Conservation (phyloP, 441 rosid species). For the Pelargonium cotyledonis region DNA sequence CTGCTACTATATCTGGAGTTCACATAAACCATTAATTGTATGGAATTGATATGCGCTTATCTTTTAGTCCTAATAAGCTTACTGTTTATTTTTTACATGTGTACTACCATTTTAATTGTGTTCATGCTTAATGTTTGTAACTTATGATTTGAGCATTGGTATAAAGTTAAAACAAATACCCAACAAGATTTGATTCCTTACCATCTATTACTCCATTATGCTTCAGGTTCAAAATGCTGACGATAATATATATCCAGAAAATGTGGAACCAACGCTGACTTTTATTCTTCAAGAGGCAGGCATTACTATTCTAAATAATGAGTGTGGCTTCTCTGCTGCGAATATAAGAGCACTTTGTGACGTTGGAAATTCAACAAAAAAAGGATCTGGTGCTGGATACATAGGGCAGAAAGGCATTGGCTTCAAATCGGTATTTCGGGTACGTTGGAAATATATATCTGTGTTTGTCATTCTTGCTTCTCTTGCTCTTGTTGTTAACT, state of each 20-base stretch:
- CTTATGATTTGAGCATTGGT: neutral
- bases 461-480: neutral
- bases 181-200: neutral
- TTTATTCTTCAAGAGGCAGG: constrained; percentile 83
- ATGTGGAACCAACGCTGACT: constrained; percentile 72
- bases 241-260: constrained; percentile 73
- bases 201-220: constrained; percentile 27
- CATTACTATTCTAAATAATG: constrained; percentile 76
- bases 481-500: neutral
- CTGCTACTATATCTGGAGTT: neutral
- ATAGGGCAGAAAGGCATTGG: constrained; percentile 99
- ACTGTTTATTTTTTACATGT: neutral
- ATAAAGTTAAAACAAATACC: constrained; percentile 3
- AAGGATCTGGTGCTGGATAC: constrained; percentile 76
- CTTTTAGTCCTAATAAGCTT: neutral
- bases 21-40: neutral
- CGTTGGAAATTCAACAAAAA: constrained; percentile 95
- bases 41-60: neutral
- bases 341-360: constrained; percentile 95
- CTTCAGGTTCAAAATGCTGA: constrained; percentile 98
- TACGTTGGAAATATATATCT: constrained; percentile 27
- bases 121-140: neutral
- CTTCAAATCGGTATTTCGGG: constrained; percentile 99
- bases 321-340: constrained; percentile 77
- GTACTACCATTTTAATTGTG: no score